Base-by-base conservation (phyloP, 2,329 filamentous ascomycete genomes). In the Helotiales sp. region DNA sequence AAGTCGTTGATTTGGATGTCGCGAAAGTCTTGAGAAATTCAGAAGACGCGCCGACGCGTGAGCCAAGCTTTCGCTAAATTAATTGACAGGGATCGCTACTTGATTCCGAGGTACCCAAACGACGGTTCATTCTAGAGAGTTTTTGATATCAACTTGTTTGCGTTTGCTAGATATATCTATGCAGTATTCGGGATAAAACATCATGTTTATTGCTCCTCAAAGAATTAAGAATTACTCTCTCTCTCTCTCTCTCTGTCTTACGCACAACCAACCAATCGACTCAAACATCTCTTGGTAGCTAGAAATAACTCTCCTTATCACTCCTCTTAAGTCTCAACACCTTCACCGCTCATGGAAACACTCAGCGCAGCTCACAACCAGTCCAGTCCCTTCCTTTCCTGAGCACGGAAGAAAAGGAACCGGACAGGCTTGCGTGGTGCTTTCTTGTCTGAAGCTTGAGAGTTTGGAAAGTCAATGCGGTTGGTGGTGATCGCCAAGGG, bases 391-490 rank as follows among this genome's bases (percentile, higher is more conserved):
- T 20, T 22, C 28, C 6, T 34, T 34, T 28, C 17, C 17, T 2
- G 52, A 34, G 30, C 52, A 34, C 52, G 52, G 52, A 37, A 55
- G 52, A 55, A 30, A 20, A 55, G 28, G 52, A 55, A 55, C 52
- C 52, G 52, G 52, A 34, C 30, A 11, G 52, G 7, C 30, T 34
- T 34, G 52, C 52, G 20, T 55, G 52, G 17, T 13, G 52, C 28
- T 22, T n/a, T 34, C 30, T 37, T 55, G 52, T 55, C 52, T 55
- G 57, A 49, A 54, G 62, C 66, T 49, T 49, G 57, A 54, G 50
- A 64, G 50, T 54, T 28, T 61, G 47, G 17, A 58, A n/a, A 60
- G 47, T 63, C 58, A 58, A 66, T 69, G 64, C 66, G 55, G 60
- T 45, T 34, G 58, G 30, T 45, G 49, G 30, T 50, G 60, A 65